Conservation (phyloP, 2,329 filamentous ascomycete species). For the Paracoccidioides brasiliensis region DNA sequence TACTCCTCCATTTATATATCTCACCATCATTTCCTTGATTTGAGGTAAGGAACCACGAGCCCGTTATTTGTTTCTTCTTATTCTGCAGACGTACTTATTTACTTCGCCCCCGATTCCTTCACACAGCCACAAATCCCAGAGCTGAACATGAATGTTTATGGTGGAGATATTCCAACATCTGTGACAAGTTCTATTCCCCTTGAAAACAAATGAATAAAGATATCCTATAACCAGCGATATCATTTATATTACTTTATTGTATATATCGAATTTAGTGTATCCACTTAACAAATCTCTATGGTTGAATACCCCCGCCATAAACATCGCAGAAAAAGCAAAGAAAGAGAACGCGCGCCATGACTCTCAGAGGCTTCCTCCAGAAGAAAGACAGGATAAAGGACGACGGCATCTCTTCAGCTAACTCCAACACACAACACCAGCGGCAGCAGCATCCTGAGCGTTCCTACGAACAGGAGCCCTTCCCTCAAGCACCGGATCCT, state of each 20-base stretch:
- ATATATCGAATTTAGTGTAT: too few species aligned
- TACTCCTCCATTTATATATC: too few species aligned
- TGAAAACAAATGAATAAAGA: background rate
- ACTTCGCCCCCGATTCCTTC: background rate
- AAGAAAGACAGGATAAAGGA: conserved; percentile 43
- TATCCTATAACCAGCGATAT: background rate
- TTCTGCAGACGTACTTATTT: too few species aligned
- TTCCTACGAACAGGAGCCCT: conserved; percentile 35
- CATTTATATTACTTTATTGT: background rate
- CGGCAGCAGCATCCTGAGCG: conserved; percentile 7
- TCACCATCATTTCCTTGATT: too few species aligned
- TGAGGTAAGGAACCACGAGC: too few species aligned
- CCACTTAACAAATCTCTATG: background rate
- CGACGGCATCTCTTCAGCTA: conserved; percentile 10
- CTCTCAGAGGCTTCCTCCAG: conserved; percentile 47
- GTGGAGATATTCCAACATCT: background rate
- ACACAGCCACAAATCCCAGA: background rate
- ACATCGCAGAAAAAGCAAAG: background rate
- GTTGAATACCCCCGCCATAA: background rate
- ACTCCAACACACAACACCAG: conserved; percentile 8
- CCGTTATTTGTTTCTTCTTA: background rate
- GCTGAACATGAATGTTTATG: background rate
- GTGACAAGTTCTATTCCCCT: background rate
- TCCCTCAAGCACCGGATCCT: conserved; percentile 27
- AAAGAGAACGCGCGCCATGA: conserved; percentile 32